A percentile compares a stretch with the other conserved stretches of the same genome.
phyloP scores from a whole-genome alignment of 441 rosid genomes.

The Gossypium trilobum region DNA sequence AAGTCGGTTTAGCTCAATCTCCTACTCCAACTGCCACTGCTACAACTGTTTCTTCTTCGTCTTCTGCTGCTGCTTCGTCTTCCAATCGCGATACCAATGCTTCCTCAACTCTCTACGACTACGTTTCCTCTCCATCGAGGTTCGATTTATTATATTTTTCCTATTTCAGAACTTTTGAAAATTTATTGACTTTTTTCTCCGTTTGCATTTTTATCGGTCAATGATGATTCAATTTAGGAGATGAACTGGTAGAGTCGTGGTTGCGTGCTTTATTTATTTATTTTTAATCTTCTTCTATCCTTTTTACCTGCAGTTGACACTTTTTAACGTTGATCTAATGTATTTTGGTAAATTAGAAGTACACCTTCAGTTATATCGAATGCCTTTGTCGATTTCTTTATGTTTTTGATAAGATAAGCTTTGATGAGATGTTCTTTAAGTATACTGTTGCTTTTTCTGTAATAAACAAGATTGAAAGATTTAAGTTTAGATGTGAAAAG shows the following conservation, averaged over 20 bases:
- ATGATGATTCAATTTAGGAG: conserved; percentile 1
- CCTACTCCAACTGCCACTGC: conserved; percentile 30
- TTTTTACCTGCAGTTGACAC: conserved; percentile 18
- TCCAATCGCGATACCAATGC: conserved; percentile 34
- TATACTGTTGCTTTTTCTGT: conserved; percentile 4
- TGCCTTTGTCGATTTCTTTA: conserved; percentile 5
- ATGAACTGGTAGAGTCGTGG: conserved; percentile 3
- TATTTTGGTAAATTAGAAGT: conserved; percentile 17
- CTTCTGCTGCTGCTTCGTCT: conserved; percentile 33
- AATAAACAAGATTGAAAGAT: not conserved
- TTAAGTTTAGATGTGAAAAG: conserved; percentile 6
- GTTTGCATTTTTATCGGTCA: not conserved
- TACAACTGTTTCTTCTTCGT: conserved; percentile 30
- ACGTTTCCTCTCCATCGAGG: conserved; percentile 60
- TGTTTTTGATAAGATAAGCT: not conserved
- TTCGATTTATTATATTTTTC: conserved; percentile 16
- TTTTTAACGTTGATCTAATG: conserved; percentile 19
- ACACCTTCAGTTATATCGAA: not conserved
- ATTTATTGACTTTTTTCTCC: not conserved
- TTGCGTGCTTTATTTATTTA: conserved; percentile 11
- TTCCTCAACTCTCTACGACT: conserved; percentile 30
- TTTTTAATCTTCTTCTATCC: conserved; percentile 6
- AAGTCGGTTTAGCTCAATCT: conserved; percentile 91
- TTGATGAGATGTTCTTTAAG: not conserved
- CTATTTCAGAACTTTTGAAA: not conserved